Evolutionary conservation across 257 asterid species (phyloP).

Genomic region (Phtheirospermum japonicum): DNA sequence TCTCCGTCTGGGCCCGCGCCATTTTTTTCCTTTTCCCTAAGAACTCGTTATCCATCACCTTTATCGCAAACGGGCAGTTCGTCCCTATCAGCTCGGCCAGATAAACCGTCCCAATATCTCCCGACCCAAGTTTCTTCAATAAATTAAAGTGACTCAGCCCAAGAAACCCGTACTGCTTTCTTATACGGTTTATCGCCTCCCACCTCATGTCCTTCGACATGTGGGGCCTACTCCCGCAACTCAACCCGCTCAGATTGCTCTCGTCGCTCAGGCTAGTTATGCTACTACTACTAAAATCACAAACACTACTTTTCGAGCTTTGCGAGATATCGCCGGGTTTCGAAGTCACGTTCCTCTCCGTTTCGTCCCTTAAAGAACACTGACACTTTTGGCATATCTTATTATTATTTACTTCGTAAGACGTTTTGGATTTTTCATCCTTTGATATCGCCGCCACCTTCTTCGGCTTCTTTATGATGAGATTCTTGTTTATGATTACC

Average conservation of each 20-base stretch:
- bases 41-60: conserved; percentile 91
- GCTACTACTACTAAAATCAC: conserved; percentile 84
- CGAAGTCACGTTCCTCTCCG: conserved; percentile 30
- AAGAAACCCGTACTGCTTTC: conserved; percentile 60
- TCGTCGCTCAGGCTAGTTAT: conserved; percentile 75
- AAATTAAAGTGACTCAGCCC: conserved; percentile 72
- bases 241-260: conserved; percentile 71
- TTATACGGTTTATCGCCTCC: conserved; percentile 60
- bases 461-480: conserved; percentile 50
- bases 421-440: conserved; percentile 25
- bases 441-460: conserved; percentile 34
- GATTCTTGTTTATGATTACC: conserved; percentile 54
- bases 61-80: conserved; percentile 66
- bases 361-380: conserved; percentile 45
- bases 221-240: conserved; percentile 75
- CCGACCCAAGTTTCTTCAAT: conserved; percentile 77
- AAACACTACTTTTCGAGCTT: conserved; percentile 83
- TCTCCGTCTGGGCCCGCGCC: conserved; percentile 85
- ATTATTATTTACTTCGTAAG: conserved; percentile 30
- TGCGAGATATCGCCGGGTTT: conserved; percentile 59
- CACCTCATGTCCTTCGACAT: conserved; percentile 84
- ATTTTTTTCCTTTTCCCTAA: conserved; percentile 71
- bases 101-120: conserved; percentile 90
- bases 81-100: conserved; percentile 75
- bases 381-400: conserved; percentile 80